Percentiles rank a stretch among this genome's conserved stretches.
Conservation (phyloP, 129 eudicot species). For the Saussurea involucrata region DNA sequence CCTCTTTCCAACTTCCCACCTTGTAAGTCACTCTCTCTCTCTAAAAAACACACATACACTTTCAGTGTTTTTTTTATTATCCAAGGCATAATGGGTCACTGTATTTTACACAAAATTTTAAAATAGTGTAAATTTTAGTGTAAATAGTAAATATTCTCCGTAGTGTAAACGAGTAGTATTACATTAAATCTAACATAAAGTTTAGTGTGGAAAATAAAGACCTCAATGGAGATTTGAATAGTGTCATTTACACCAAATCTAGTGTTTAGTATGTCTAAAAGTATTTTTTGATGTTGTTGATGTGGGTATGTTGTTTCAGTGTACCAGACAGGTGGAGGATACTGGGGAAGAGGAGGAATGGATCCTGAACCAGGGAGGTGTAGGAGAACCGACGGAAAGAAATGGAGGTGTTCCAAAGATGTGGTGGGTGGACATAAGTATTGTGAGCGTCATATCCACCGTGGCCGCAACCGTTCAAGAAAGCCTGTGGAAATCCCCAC, state of each 20-base stretch:
- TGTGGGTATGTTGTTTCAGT: constrained; percentile 23
- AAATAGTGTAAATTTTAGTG: too few relatives aligned
- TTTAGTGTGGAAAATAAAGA: too few relatives aligned
- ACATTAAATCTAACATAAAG: too few relatives aligned
- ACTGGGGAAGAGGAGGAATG: constrained; percentile 86
- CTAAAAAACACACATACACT: too few relatives aligned
- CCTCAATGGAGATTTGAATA: too few relatives aligned
- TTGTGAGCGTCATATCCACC: constrained; percentile 93
- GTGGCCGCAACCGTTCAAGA: constrained; percentile 99
- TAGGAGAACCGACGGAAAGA: constrained; percentile 91
- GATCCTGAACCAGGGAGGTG: constrained; percentile 97
- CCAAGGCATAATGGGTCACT: too few relatives aligned
- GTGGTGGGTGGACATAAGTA: constrained; percentile 74
- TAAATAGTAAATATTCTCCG: too few relatives aligned
- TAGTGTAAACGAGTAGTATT: too few relatives aligned
- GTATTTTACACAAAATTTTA: too few relatives aligned
- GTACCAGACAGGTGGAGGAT: constrained; percentile 51
- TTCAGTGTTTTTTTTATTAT: neutral
- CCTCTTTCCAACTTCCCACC: constrained; percentile 51
- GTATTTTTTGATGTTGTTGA: neutral
- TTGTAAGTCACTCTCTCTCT: constrained; percentile 41
- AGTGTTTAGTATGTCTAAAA: too few relatives aligned
- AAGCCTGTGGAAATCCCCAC: constrained; percentile 99
- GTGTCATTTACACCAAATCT: too few relatives aligned
- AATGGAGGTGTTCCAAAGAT: constrained; percentile 90